Percentiles rank a stretch among this genome's conserved stretches.
Evolutionary conservation across 805 yeast genomes (phyloP).

Genomic region (Candida hispaniensis): DNA sequence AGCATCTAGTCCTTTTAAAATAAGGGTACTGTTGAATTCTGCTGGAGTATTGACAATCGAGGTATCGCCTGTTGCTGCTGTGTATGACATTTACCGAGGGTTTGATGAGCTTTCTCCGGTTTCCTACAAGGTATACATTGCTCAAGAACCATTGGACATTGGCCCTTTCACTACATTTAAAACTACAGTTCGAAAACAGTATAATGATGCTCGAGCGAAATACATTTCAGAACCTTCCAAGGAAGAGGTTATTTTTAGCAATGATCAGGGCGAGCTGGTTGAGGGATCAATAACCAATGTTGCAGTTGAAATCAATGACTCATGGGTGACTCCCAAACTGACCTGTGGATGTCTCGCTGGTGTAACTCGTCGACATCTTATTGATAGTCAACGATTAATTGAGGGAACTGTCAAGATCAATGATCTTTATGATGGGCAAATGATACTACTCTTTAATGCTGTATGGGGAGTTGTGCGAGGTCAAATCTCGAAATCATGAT

Average conservation of each 20-base stretch:
- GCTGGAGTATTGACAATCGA: slow-evolving; percentile 3
- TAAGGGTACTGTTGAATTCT: slow-evolving; percentile 1
- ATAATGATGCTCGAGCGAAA: slow-evolving; percentile 3
- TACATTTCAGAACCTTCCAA: slow-evolving; percentile 3
- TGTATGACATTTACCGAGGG: slow-evolving; percentile 1
- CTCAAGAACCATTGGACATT: neutral
- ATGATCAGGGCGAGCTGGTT: slow-evolving; percentile 8
- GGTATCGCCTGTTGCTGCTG: slow-evolving; percentile 1
- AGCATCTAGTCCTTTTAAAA: slow-evolving; percentile 1
- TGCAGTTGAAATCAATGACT: slow-evolving; percentile 8
- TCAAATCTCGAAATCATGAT: no score
- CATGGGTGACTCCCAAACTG: slow-evolving; percentile 13
- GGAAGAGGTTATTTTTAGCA: slow-evolving; percentile 11
- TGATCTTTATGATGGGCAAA: slow-evolving; percentile 12
- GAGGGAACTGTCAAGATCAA: slow-evolving; percentile 4
- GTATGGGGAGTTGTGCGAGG: slow-evolving; percentile 12
- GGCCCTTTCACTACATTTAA: slow-evolving; percentile 13
- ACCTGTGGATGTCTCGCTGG: slow-evolving; percentile 12
- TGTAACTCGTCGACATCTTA: slow-evolving; percentile 11
- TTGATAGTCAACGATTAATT: slow-evolving; percentile 1
- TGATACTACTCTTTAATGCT: slow-evolving; percentile 8
- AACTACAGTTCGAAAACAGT: slow-evolving; percentile 8
- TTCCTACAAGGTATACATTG: neutral
- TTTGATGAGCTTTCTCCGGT: slow-evolving; percentile 4
- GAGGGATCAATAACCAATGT: slow-evolving; percentile 13